A percentile compares a stretch with the other conserved stretches of the same genome.
phyloP scores from a whole-genome alignment of 768 basidiomycete genomes.

The Leccinum fibrillosum region DNA sequence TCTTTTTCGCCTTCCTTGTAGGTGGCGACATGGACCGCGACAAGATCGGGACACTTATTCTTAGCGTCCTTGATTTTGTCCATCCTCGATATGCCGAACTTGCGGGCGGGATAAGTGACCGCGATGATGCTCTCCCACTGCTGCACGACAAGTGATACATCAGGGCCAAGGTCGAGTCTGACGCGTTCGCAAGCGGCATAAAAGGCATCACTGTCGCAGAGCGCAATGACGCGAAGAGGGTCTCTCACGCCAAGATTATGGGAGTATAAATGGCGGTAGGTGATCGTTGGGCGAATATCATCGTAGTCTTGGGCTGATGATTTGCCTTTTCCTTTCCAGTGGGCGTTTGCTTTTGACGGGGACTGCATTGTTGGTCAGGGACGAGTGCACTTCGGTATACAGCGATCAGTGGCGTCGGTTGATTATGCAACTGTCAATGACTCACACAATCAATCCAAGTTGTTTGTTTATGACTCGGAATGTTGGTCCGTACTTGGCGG shows the following conservation, averaged over 20 bases:
- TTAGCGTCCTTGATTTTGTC: slow-evolving; percentile 78
- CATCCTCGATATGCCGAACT: slow-evolving; percentile 92
- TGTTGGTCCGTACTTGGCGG: background rate
- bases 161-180: slow-evolving; percentile 61
- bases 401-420: too few relatives aligned
- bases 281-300: slow-evolving; percentile 65
- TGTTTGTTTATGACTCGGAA: background rate
- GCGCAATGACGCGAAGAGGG: slow-evolving; percentile 79
- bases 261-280: slow-evolving; percentile 75
- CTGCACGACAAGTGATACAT: slow-evolving; percentile 72
- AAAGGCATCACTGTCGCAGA: slow-evolving; percentile 89
- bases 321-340: slow-evolving; percentile 58
- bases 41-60: slow-evolving; percentile 80
- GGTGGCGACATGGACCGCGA: slow-evolving; percentile 91
- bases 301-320: slow-evolving; percentile 46
- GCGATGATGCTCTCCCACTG: slow-evolving; percentile 93
- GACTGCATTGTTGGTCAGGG: slow-evolving; percentile 10
- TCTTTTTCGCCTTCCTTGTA: slow-evolving; percentile 85
- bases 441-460: background rate
- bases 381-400: too few relatives aligned
- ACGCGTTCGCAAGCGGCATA: slow-evolving; percentile 85
- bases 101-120: slow-evolving; percentile 92
- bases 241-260: slow-evolving; percentile 67
- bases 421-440: too few relatives aligned
- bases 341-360: slow-evolving; percentile 16